These are phyloP conservation scores for Cucumis sativus DNA, from an alignment of 306 rosid genomes.

Conservation along the genomic window Cucumber_9930_V3 NC_026657.2:2775001-2775500, in stretches of 20 bases:
- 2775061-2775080: neutral
- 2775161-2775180: constrained; percentile 35
- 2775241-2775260: constrained; percentile 84
- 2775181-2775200: constrained; percentile 54
- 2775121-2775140: neutral
- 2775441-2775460: neutral
- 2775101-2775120: neutral
- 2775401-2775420: neutral
- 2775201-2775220: constrained; percentile 73
- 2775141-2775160: neutral
- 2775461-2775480: neutral
- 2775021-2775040: no score
- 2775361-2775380: neutral
- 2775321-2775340: neutral
- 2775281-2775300: constrained; percentile 3
- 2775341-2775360: neutral
- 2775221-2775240: constrained; percentile 86
- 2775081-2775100: neutral
- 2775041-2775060: neutral
- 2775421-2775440: neutral
- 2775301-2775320: neutral
- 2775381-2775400: neutral
- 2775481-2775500: neutral
- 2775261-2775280: constrained; percentile 76
- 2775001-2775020: no score